Base-by-base conservation (phyloP, 768 basidiomycete genomes). In the Sporobolomyces pararoseus region DNA sequence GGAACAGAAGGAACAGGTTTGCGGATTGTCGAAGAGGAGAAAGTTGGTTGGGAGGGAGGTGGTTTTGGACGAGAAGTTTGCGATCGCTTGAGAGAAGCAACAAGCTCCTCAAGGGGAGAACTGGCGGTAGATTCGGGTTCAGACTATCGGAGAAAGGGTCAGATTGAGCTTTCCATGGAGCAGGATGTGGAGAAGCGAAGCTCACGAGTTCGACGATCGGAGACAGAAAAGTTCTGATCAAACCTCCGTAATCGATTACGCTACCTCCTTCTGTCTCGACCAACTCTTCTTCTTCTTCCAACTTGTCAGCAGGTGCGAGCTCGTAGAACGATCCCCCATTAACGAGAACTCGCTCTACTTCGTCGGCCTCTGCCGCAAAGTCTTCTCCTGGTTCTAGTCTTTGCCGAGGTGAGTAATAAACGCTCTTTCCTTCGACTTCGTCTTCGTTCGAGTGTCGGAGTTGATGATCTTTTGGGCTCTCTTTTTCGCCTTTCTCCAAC, bases 41-140 rank as follows among this genome's bases (percentile, higher is more conserved):
- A 51, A n/a, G 52, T 31, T 3, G 53, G 70, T 39, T 52, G 70
- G 3, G 25, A 16, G 0, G 50, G 70, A 35, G 46, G 59, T 4
- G 65, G 65, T 32, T 35, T 42, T 27, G 42, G 57, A 42, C 17
- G 58, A 44, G 27, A 25, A 7, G 44, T 32, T 16, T 32, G 21
- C 10, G 51, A 32, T 44, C 16, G 14, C 32, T 31, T 27, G 42
- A 61, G 21, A 23, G 57, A 47, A 7, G 63, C 31, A 32, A n/a
- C 21, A 42, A 60, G 34, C 35, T 42, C 37, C 31, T 70, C 60
- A 31, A 65, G 19, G 0, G 68, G 63, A 0, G 71, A 65, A 58
- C 64, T 64, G 42, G 55, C 53, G 4, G 65, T 59, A 25, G 72
- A 66, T 31, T 73, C 68, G 29, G 72, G 72, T 35, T 73, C 72